Evolutionary conservation across 192 early-diverging fungal species (phyloP).

Genomic region (Borealophlyctis nickersoniae): DNA sequence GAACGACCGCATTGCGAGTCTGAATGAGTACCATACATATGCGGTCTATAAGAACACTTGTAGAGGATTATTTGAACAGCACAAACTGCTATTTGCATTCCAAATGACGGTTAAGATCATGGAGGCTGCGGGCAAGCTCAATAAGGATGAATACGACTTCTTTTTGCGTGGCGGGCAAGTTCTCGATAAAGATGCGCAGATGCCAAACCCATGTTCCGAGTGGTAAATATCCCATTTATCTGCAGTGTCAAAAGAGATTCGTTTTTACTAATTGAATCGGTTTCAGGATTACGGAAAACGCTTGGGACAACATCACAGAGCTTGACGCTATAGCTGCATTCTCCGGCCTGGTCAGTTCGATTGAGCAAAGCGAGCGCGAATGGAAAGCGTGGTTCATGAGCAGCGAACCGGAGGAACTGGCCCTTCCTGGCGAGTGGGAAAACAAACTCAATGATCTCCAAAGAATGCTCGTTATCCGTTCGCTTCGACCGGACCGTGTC

Average conservation of each 20-base stretch:
- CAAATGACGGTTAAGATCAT: conserved; percentile 66
- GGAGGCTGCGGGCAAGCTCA: conserved; percentile 52
- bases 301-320: conserved; percentile 64
- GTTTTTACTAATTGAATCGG: conserved; percentile 14
- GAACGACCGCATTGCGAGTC: conserved; percentile 42
- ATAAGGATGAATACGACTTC: conserved; percentile 60
- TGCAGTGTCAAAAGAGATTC: no score
- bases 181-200: conserved; percentile 51
- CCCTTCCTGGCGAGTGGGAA: conserved; percentile 63
- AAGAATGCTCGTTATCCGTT: conserved; percentile 58
- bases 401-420: conserved; percentile 50
- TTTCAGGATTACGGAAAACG: conserved; percentile 47
- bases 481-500: conserved; percentile 54
- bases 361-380: conserved; percentile 60
- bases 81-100: conserved; percentile 59
- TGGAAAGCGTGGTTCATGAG: conserved; percentile 63
- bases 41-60: conserved; percentile 64
- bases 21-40: conserved; percentile 64
- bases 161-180: conserved; percentile 60
- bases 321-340: conserved; percentile 48
- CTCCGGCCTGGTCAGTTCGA: conserved; percentile 51
- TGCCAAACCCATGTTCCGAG: conserved; percentile 53
- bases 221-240: conserved; percentile 38
- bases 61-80: conserved; percentile 56
- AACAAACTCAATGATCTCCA: conserved; percentile 62